Evolutionary conservation across 2,329 filamentous ascomycete genomes (phyloP), one percentile per base, ranked within the genome.

Genomic region (Xylariales sp.): DNA sequence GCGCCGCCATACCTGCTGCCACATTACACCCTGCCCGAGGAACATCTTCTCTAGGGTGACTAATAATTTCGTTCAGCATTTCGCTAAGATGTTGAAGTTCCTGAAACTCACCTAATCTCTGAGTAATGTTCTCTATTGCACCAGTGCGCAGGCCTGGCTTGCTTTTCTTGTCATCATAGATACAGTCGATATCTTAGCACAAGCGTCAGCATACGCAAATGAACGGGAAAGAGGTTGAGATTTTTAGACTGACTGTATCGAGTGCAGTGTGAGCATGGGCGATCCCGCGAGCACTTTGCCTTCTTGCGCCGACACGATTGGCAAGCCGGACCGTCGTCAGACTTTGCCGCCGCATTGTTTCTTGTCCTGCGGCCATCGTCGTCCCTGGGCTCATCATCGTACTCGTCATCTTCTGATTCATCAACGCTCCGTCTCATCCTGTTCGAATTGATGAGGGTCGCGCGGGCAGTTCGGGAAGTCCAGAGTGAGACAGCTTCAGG

Each of bases 271-370:
- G 63, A 60, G 41, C 67, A 70, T 6, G 67, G 66, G 33, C 65
- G 61, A 19, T 55, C 50, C 16, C 65, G 52, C 18, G 63, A 62
- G 48, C 67, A 70, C 29, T 63, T 65, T 13, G 66, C 60, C 35
- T 71, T 69, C 45, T 65, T 67, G 36, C 59, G 64, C 5, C 66
- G 61, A 46, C 67, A 71, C 0, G 62, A 56, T 37, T 67, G 63
- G 32, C 65, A 70, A 4, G 33, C 33, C 17, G 33, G 33, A 10
- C 33, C 33, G 6, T 35, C 33, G 10, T 27, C 33, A 12, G 13
- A 14, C 14, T 27, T 35, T 17, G n/a, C 33, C 5, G 16, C 33
- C 16, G 15, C 19, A 24, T 21, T 19, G 16, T 12, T 16, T 17
- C n/a, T 16, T 25, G 21, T 19, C 13, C 17, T 13, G n/a, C 20